Evolutionary conservation across 2,329 filamentous ascomycete species (phyloP), one percentile per base, ranked within the genome.

Genomic region (Talaromyces sp.): DNA sequence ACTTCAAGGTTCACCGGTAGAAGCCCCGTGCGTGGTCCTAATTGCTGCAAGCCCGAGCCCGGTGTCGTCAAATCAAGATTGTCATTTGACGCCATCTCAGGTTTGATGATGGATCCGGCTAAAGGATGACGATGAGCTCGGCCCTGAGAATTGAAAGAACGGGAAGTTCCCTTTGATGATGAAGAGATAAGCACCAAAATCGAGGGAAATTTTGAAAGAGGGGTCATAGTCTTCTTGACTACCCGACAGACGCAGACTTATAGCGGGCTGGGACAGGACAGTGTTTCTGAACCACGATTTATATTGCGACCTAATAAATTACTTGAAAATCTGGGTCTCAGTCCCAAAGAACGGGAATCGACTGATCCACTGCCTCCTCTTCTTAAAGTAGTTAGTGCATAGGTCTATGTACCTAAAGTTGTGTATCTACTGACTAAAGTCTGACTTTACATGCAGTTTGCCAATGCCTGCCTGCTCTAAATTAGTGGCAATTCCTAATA

Each of bases 331-430:
- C 19, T 50, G 11, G n/a, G 33, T 31, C 43, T 19, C 33, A 31
- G 33, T 61, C 45, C 59, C 45, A 52, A 41, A 31, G 59, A 50
- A 39, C 25, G 45, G 58, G 43, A 37, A 39, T 50, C n/a, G 19
- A 50, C 52, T 27, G 10, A 25, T 13, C 11, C 33, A 39, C n/a
- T 22, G n/a, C 52, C 33, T 39, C 11, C 17, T 22, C 5, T 17
- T 56, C 19, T 17, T 56, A 8, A 35, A 37, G 50, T 22, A 54
- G 27, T 35, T 19, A 54, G 27, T 35, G 13, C 27, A 9, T 54
- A n/a, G 27, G 15, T 31, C 27, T 6, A 31, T 31, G 5, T 4
- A 37, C 9, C 35, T 37, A 13, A 13, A 10, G 9, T 19, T 15
- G 37, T 37, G 50, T 35, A 56, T n/a, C 27, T 37, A 37, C 50